Conservation (phyloP, 176 grass and related monocot genomes). For the Eragrostis curvula region DNA sequence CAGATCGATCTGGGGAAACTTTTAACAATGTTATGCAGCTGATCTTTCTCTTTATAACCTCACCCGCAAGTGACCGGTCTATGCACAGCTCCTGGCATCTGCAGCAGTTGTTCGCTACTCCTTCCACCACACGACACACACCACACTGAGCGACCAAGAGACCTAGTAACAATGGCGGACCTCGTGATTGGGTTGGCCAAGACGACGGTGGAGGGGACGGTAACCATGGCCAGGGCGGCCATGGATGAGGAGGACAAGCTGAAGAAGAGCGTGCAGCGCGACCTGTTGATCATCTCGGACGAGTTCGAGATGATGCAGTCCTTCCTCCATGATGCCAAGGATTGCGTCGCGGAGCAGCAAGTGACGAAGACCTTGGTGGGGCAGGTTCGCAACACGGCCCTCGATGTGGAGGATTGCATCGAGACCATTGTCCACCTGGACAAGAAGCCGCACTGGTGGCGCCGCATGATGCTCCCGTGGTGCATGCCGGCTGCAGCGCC, state of each 20-base stretch:
- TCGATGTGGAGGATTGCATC: conserved; percentile 8
- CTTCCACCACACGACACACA: too few species aligned
- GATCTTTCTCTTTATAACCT: too few species aligned
- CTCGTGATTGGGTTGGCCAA: conserved; percentile 3
- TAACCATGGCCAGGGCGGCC: not conserved
- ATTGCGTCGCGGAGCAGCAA: not conserved
- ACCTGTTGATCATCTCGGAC: not conserved
- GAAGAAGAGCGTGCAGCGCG: not conserved
- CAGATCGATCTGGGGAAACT: too few species aligned
- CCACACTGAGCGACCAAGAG: too few species aligned
- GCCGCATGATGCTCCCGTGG: not conserved
- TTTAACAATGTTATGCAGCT: too few species aligned
- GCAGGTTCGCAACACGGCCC: not conserved
- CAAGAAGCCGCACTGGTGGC: not conserved
- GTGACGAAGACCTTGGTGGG: not conserved
- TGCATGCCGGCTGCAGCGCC: not conserved
- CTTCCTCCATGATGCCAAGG: not conserved
- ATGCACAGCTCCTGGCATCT: too few species aligned
- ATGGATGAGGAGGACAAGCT: not conserved
- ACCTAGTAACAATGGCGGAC: not conserved
- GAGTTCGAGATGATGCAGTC: conserved; percentile 16
- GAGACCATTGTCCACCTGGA: not conserved
- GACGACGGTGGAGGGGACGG: not conserved
- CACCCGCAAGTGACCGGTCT: too few species aligned
- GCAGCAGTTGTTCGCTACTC: too few species aligned